Evolutionary conservation across 768 basidiomycete species (phyloP).

Genomic region (Hebeloma cylindrosporum): DNA sequence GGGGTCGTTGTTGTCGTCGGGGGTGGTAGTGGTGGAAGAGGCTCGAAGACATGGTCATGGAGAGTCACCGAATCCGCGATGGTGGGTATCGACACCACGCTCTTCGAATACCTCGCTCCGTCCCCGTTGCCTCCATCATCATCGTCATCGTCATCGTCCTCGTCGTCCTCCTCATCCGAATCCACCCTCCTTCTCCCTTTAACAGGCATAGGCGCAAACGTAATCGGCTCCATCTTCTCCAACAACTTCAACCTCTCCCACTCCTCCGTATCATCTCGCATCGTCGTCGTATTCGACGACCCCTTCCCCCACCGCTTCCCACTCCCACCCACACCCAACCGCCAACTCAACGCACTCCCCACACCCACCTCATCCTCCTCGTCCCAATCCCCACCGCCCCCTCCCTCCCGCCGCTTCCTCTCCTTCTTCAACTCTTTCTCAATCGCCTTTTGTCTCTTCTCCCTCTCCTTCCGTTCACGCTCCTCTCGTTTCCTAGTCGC

Average conservation of each 20-base stretch:
- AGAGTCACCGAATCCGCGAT: not conserved
- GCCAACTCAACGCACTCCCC: slow-evolving; percentile 13
- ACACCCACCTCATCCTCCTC: slow-evolving; percentile 14
- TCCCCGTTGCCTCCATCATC: too few species aligned
- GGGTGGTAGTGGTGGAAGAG: not conserved
- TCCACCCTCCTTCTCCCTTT: too few species aligned
- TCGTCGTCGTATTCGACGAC: not conserved
- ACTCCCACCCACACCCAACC: too few species aligned
- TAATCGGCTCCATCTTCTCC: too few species aligned
- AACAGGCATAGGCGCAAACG: too few species aligned
- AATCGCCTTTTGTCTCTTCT: slow-evolving; percentile 12
- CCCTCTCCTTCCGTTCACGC: slow-evolving; percentile 38
- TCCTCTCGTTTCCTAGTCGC: slow-evolving; percentile 15
- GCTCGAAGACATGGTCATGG: not conserved
- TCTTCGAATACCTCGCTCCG: not conserved
- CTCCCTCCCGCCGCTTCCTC: slow-evolving; percentile 5
- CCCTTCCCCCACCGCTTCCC: slow-evolving; percentile 1
- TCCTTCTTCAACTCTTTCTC: slow-evolving; percentile 16
- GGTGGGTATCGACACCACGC: not conserved
- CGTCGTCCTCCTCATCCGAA: slow-evolving; percentile 4
- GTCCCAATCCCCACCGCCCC: slow-evolving; percentile 28
- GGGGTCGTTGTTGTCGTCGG: too few species aligned
- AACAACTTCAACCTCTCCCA: too few species aligned
- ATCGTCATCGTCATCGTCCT: not conserved
- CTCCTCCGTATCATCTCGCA: too few species aligned